phyloP scores from a whole-genome alignment of 2,329 filamentous ascomycete genomes.

The Ramichloridium luteum region DNA sequence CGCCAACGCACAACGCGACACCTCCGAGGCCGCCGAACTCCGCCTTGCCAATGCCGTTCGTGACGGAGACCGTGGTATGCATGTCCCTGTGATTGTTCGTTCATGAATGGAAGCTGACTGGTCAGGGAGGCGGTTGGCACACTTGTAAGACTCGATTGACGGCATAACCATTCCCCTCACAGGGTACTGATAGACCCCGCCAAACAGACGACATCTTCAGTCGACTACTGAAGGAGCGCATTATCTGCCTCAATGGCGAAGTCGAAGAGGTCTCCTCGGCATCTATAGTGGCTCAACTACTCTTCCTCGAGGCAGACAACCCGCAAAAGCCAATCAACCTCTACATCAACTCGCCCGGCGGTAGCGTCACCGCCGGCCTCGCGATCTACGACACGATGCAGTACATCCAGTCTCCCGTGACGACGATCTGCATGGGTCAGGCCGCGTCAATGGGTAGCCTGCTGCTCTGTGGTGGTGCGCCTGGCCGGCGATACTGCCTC shows the following conservation, averaged over 20 bases:
- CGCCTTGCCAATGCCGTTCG: conserved; percentile 37
- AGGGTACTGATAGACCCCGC: background rate
- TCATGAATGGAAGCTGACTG: conserved; percentile 20
- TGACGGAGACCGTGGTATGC: conserved; percentile 38
- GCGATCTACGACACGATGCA: conserved; percentile 99
- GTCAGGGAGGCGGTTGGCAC: conserved; percentile 37
- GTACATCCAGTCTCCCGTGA: conserved; percentile 86
- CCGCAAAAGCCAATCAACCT: conserved; percentile 91
- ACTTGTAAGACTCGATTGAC: conserved; percentile 26
- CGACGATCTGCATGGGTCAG: conserved; percentile 87
- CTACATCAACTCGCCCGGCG: conserved; percentile 95
- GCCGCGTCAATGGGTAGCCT: conserved; percentile 92
- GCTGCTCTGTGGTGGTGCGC: conserved; percentile 71
- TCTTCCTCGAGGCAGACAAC: conserved; percentile 95
- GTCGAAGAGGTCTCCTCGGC: conserved; percentile 85
- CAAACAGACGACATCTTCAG: conserved; percentile 32
- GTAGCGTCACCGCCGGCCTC: conserved; percentile 69
- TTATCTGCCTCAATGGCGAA: conserved; percentile 82
- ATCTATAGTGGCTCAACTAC: conserved; percentile 87
- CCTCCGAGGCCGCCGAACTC: conserved; percentile 21
- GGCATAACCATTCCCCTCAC: background rate
- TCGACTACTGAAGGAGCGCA: conserved; percentile 57
- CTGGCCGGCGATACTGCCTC: conserved; percentile 74
- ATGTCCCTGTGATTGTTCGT: conserved; percentile 1
- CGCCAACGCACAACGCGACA: conserved; percentile 14